Base-by-base conservation (phyloP, 768 basidiomycete species). In the Phaeotremella skinneri region DNA sequence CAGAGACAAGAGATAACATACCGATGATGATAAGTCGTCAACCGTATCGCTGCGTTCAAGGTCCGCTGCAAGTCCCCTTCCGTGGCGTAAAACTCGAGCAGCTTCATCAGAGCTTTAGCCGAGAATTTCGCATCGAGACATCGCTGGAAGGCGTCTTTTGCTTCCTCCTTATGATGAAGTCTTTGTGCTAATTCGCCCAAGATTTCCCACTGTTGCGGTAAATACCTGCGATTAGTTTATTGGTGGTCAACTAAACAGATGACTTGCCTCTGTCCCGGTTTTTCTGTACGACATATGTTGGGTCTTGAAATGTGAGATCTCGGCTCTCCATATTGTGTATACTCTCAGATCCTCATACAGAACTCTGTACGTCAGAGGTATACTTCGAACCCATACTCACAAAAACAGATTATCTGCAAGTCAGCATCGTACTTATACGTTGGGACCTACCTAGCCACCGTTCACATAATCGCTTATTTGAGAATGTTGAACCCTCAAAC, bases 291-390 rank as follows among this genome's bases (percentile, higher is more conserved):
- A 92, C 57, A 98, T 89, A 64, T 96, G 93, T 76, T 98, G 94
- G 2, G 91, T 93, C 75, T 96, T 98, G 84, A 96, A 99, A 74
- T 99, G 96, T 0, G 93, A 92, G 11, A 97, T 89, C 73, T 98
- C 96, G 2, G 96, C 94, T 23, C 96, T 84, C 85, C 94, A 99
- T 70, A 99, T 98, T 1, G 96, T 99, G 88, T 94, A 98, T 3
- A 99, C 89, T 16, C 96, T 85, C 37, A 99, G 81, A 75, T 99
- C 96, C 90, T 93, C 32, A 29, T 42, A 31, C 3, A 99, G 80
- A 2, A 97, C 92, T 91, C 96, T 97, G 80, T 6, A 49, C 16
- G 43, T 49, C 37, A 52, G 55, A 25, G 26, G 2, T 2, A 27
- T 41, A 49, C 21, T 37, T 17, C 54, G 26, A 6, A 26, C 31